These are phyloP conservation scores for Calonectria honghensis DNA, from an alignment of 2,329 filamentous ascomycete species.

Conservation along the genomic window DNA sequence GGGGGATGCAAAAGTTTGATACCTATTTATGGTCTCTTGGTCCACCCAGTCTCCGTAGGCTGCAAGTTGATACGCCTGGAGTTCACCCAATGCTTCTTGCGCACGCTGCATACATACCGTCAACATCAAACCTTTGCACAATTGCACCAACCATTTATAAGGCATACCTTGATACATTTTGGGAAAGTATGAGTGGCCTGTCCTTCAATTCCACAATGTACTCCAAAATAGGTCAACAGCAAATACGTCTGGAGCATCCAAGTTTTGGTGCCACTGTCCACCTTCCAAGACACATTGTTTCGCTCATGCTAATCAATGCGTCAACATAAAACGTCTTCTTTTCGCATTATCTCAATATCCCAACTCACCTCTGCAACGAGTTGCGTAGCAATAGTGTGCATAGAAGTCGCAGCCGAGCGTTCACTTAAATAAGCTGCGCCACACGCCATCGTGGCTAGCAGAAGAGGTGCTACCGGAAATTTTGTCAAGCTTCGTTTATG, in stretches of 20 bases:
- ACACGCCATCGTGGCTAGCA: neutral
- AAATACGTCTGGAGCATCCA: conserved; percentile 6
- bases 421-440: conserved; percentile 1
- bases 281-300: neutral
- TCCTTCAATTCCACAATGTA: neutral
- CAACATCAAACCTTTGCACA: neutral
- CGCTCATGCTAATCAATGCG: neutral
- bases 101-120: neutral
- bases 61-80: neutral
- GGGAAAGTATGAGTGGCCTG: neutral
- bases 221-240: neutral
- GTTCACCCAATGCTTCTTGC: neutral
- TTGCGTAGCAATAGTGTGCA: neutral
- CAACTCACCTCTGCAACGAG: neutral
- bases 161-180: neutral
- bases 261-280: neutral
- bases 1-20: neutral
- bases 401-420: neutral
- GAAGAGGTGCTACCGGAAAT: neutral
- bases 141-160: neutral
- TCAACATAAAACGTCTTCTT: neutral
- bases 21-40: conserved; percentile 7
- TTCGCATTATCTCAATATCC: neutral
- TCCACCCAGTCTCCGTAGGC: neutral
- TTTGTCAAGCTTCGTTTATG: neutral